Percentiles rank a stretch among this genome's conserved stretches.
Conservation (phyloP, 352 stramenopile species). For the Peronospora farinosa region DNA sequence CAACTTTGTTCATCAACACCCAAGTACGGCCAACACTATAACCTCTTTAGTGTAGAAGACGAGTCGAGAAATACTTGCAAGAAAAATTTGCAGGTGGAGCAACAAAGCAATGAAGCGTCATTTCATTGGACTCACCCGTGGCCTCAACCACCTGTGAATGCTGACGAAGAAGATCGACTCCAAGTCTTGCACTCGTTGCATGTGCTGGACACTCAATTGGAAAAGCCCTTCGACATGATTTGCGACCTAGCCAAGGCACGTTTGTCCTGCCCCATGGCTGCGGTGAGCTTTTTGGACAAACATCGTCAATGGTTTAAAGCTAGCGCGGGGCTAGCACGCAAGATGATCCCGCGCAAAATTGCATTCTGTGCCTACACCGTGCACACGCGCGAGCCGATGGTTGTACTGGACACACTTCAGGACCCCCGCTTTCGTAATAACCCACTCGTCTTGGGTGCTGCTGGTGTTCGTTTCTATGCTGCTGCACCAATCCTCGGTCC, state of each 20-base stretch:
- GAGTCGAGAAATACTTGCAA: constrained; percentile 22
- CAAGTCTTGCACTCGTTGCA: constrained; percentile 40
- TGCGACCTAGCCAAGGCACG: constrained; percentile 67
- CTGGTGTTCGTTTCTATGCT: constrained; percentile 93
- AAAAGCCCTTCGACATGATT: constrained; percentile 72
- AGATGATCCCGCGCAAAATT: constrained; percentile 75
- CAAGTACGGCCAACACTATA: constrained; percentile 12
- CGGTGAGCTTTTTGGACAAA: constrained; percentile 75
- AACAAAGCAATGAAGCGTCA: constrained; percentile 15
- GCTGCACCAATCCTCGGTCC: constrained; percentile 62
- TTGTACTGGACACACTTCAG: constrained; percentile 84
- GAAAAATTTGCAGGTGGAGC: constrained; percentile 12
- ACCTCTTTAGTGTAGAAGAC: constrained; percentile 28
- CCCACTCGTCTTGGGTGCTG: constrained; percentile 81
- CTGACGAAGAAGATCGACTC: constrained; percentile 52
- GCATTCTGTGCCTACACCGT: constrained; percentile 74
- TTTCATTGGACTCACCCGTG: constrained; percentile 55
- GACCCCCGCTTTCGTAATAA: constrained; percentile 87
- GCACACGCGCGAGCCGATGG: constrained; percentile 46
- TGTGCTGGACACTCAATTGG: constrained; percentile 52
- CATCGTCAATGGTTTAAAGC: constrained; percentile 78
- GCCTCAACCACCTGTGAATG: constrained; percentile 54
- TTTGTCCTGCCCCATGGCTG: constrained; percentile 65
- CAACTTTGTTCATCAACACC: constrained; percentile 15
- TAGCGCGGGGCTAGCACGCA: constrained; percentile 59